Conservation (phyloP, 371 early-diverging fungal genomes). For the Umbelopsis sp. region DNA sequence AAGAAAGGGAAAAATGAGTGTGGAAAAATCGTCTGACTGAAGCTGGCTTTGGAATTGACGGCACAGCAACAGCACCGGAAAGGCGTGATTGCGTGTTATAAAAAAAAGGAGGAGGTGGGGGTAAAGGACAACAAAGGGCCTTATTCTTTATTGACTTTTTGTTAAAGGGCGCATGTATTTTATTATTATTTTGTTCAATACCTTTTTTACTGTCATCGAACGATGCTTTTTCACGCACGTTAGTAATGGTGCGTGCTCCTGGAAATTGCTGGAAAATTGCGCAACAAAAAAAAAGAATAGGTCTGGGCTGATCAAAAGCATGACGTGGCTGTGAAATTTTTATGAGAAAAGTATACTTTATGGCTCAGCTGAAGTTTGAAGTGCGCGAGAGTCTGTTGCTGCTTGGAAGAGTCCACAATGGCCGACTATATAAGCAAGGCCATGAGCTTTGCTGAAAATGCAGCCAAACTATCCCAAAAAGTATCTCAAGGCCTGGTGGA, state of each 20-base stretch:
- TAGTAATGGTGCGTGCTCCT: background rate
- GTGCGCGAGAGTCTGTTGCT: background rate
- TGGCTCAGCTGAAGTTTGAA: background rate
- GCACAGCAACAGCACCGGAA: background rate
- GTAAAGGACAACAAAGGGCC: background rate
- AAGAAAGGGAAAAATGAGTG: conserved; percentile 11
- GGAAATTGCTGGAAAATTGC: conserved; percentile 10
- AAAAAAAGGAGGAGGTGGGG: background rate
- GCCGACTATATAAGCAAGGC: conserved; percentile 76
- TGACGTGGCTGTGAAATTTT: conserved; percentile 3
- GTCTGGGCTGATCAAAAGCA: conserved; percentile 4
- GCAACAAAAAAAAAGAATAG: background rate
- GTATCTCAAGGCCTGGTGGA: conserved; percentile 86
- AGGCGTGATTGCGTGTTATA: background rate
- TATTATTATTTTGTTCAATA: background rate
- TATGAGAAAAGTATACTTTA: background rate
- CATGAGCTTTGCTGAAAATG: conserved; percentile 78
- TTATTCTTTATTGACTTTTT: background rate
- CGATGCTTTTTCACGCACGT: background rate
- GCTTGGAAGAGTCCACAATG: conserved; percentile 30
- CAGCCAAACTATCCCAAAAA: conserved; percentile 83
- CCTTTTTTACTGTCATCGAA: background rate
- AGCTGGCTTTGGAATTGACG: conserved; percentile 14
- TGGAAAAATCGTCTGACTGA: conserved; percentile 11
- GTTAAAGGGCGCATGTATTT: background rate